Evolutionary conservation across 1,284 basidiomycete genomes (phyloP).

Genomic region (Ganoderma boninense): DNA sequence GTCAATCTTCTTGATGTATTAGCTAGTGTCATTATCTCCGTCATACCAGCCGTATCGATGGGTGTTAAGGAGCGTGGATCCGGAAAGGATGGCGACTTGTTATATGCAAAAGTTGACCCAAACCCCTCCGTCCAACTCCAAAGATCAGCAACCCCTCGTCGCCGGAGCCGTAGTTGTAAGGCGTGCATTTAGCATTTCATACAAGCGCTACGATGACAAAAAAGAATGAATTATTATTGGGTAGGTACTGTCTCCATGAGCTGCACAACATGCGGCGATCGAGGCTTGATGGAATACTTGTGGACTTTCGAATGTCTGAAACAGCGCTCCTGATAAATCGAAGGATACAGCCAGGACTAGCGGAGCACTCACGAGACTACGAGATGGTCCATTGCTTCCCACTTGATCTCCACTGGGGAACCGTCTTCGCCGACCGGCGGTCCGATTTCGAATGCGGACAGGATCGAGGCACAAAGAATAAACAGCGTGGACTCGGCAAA

Average conservation of each 20-base stretch:
- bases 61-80: too few species aligned
- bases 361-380: not conserved
- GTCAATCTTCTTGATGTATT: constrained; percentile 3
- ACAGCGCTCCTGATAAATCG: not conserved
- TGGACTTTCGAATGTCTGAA: not conserved
- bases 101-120: too few species aligned
- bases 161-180: too few species aligned
- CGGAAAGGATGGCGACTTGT: too few species aligned
- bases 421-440: constrained; percentile 10
- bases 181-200: too few species aligned
- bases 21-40: not conserved
- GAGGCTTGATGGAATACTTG: not conserved
- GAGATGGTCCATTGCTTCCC: not conserved
- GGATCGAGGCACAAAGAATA: constrained; percentile 19
- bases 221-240: too few species aligned
- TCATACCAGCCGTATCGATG: not conserved
- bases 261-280: not conserved
- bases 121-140: too few species aligned
- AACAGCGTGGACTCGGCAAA: constrained; percentile 21
- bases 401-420: not conserved
- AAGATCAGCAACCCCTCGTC: too few species aligned
- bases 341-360: too few species aligned
- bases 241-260: not conserved
- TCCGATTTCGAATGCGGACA: constrained; percentile 18
- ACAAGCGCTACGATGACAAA: too few species aligned